These are phyloP conservation scores for Dysphania ambrosioides DNA, from an alignment of 148 eudicot species.

Conservation along the genomic window DNA sequence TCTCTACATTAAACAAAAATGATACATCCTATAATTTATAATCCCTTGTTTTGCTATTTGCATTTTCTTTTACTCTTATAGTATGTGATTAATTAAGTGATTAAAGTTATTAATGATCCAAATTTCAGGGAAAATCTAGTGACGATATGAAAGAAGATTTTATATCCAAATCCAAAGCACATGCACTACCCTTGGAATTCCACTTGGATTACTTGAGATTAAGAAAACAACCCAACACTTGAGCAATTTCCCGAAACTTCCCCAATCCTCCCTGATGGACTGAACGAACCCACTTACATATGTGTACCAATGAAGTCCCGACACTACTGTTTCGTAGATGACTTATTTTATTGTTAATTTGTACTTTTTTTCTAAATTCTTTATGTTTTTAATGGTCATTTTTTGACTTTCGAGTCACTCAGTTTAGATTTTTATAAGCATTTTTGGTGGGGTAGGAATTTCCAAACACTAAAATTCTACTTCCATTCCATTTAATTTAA, in stretches of 20 bases:
- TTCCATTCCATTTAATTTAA: not conserved
- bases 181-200: not conserved
- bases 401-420: constrained; percentile 6
- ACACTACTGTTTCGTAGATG: not conserved
- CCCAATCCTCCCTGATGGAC: not conserved
- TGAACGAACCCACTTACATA: not conserved
- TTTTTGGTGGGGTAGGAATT: not conserved
- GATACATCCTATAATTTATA: too few relatives aligned
- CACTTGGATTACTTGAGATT: not conserved
- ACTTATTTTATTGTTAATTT: not conserved
- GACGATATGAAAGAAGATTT: not conserved
- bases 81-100: too few relatives aligned
- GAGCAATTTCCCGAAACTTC: not conserved
- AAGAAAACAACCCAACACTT: not conserved
- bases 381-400: not conserved
- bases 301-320: constrained; percentile 10
- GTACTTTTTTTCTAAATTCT: not conserved
- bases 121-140: too few relatives aligned
- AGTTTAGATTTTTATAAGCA: not conserved
- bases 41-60: too few relatives aligned
- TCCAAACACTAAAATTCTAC: not conserved
- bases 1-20: too few relatives aligned
- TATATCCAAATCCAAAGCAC: too few relatives aligned
- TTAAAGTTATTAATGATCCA: too few relatives aligned
- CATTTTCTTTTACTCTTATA: too few relatives aligned